Evolutionary conservation across 2,329 filamentous ascomycete species (phyloP).

Genomic region (Fusarium sp.): DNA sequence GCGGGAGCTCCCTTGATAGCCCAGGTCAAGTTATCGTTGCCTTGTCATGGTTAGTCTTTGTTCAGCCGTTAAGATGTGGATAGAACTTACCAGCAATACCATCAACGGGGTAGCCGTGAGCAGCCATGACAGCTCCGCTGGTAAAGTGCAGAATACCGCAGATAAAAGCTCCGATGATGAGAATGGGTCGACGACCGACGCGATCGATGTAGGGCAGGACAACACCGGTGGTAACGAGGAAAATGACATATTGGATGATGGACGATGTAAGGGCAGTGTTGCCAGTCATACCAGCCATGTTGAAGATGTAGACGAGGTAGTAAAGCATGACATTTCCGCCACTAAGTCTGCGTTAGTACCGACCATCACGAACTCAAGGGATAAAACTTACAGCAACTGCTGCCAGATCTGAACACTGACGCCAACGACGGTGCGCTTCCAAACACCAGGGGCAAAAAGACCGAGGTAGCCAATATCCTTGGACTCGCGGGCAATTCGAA

Average conservation of each 20-base stretch:
- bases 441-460: slow-evolving; percentile 64
- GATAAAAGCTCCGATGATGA: slow-evolving; percentile 62
- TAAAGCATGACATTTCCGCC: slow-evolving; percentile 71
- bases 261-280: slow-evolving; percentile 63
- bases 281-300: slow-evolving; percentile 69
- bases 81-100: slow-evolving; percentile 54
- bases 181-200: slow-evolving; percentile 63
- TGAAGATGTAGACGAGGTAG: slow-evolving; percentile 75
- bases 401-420: slow-evolving; percentile 69
- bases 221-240: slow-evolving; percentile 66
- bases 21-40: slow-evolving; percentile 64
- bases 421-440: slow-evolving; percentile 67
- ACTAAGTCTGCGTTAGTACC: slow-evolving; percentile 26
- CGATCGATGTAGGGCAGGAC: slow-evolving; percentile 67
- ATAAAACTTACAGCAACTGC: slow-evolving; percentile 59
- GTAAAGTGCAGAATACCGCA: slow-evolving; percentile 65
- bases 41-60: slow-evolving; percentile 42
- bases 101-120: slow-evolving; percentile 61
- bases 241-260: slow-evolving; percentile 70
- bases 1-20: slow-evolving; percentile 61
- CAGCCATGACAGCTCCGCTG: slow-evolving; percentile 66
- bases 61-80: accelerated
- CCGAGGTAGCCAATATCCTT: slow-evolving; percentile 58
- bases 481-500: slow-evolving; percentile 56
- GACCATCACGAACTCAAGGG: too few relatives aligned